Evolutionary conservation across 208 protist genomes (phyloP).

Genomic region (Trypanosoma cruzi): DNA sequence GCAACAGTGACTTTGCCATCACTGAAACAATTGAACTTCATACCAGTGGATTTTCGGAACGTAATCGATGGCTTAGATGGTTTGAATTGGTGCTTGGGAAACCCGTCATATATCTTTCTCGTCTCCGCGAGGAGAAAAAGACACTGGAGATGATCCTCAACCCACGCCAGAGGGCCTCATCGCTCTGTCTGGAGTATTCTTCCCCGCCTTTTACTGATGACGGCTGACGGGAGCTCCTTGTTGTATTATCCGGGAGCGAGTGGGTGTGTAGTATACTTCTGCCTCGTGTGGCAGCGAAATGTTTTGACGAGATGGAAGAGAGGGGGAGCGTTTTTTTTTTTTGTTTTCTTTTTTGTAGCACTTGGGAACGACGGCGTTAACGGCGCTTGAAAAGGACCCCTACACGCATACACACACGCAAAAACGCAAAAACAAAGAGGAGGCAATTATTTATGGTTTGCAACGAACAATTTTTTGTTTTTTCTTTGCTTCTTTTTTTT

Average conservation of each 20-base stretch:
- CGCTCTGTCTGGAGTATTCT: constrained; percentile 10
- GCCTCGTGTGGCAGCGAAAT: no score
- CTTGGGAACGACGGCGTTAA: no score
- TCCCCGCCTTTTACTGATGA: neutral
- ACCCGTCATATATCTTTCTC: constrained; percentile 38
- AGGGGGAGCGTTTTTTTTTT: no score
- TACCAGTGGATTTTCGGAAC: constrained; percentile 32
- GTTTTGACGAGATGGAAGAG: no score
- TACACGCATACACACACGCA: no score
- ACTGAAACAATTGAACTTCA: constrained; percentile 38
- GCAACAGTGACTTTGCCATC: constrained; percentile 16
- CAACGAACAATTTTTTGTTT: neutral
- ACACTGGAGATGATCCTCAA: neutral
- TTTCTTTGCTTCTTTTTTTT: constrained; percentile 1
- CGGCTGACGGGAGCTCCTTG: neutral
- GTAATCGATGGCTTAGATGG: constrained; percentile 50
- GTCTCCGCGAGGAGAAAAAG: constrained; percentile 23
- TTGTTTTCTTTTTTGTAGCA: no score
- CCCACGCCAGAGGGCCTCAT: constrained; percentile 3
- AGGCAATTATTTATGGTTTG: no score
- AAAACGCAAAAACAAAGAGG: no score
- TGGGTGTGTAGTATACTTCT: no score
- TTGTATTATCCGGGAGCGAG: no score
- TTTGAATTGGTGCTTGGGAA: constrained; percentile 36
- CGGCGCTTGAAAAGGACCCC: no score